Percentiles rank a stretch among this genome's conserved stretches.
These are phyloP conservation scores for Globisporangium perplexum DNA, from an alignment of 352 stramenopile species.

Conservation along the genomic window DNA sequence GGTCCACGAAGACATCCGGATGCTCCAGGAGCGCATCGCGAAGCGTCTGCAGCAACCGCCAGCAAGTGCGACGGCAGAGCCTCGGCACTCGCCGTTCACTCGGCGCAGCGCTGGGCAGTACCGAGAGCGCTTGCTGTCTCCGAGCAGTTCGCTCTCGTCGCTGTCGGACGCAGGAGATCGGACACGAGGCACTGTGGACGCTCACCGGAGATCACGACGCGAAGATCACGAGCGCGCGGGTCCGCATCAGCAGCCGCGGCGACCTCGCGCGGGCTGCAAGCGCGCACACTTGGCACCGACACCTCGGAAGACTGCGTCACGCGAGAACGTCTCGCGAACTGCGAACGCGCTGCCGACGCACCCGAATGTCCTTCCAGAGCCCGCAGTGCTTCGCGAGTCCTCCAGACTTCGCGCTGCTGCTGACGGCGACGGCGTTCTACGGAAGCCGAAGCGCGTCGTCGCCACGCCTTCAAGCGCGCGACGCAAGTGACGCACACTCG, in stretches of 20 bases:
- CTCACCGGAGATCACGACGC: background rate
- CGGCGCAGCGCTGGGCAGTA: background rate
- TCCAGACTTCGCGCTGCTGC: background rate
- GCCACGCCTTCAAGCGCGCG: background rate
- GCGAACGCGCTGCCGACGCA: slow-evolving; percentile 4
- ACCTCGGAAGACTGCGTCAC: background rate
- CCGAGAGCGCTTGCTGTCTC: slow-evolving; percentile 4
- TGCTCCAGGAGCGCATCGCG: slow-evolving; percentile 60
- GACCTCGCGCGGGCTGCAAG: background rate
- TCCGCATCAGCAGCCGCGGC: background rate
- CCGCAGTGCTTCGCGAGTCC: background rate
- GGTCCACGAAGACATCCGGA: slow-evolving; percentile 67
- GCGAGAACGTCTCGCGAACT: slow-evolving; percentile 4
- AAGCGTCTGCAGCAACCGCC: slow-evolving; percentile 47
- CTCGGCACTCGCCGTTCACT: background rate
- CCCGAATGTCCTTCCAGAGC: background rate
- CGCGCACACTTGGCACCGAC: background rate
- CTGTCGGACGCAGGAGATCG: slow-evolving; percentile 24
- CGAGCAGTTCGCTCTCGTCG: slow-evolving; percentile 25
- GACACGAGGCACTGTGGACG: background rate
- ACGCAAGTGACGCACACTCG: no score
- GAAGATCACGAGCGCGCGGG: background rate
- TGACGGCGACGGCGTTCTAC: background rate
- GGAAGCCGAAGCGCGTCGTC: background rate
- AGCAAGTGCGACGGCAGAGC: background rate